Base-by-base conservation (phyloP, 306 rosid species). In the Leucaena leucocephala region DNA sequence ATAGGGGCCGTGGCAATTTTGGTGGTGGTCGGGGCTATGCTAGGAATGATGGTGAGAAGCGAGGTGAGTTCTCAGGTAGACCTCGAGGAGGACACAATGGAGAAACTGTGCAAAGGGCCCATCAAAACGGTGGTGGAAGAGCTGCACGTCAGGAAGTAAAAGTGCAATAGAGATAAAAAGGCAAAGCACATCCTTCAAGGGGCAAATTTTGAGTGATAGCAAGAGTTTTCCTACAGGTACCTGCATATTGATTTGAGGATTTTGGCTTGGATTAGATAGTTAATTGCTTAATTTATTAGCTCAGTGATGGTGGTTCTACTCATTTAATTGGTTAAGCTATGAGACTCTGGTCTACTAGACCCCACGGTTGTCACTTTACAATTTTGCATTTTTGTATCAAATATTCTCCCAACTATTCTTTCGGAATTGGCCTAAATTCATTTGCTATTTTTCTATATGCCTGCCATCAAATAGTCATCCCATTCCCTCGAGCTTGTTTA, bases 31-130 rank as follows among this genome's bases (percentile, higher is more conserved):
- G 87, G 66, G 89, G 97, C 58, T 78, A 62, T 38, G 48, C 71
- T 1, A 81, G 92, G 82, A 87, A 88, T 14, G 98, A 93, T 44
- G 81, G 77, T 19, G 95, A 90, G 73, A 88, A 73, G 81, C 87
- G 90, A 2, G 77, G 82, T 6, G 94, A 91, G 43, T 87, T 85
- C 79, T 70, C 90, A 12, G 84, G 90, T 46, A 81, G 88, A 27
- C 71, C 91, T 92, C 63, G 4, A 43, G 81, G 84, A 3, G 83
- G 55, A 3, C 73, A 55, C n/a, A 68, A 68, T 68, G 73, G 73
- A 68, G 73, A 68, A 22, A 11, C 6, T 69, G 50, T 27, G 9
- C 57, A 40, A 6, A 69, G 43, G 43, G 1, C 43, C 7, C 7
- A 6, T 40, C 43, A 40, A 40, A 40, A 89, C 40, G 93, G 7